Percentiles rank a stretch among this genome's conserved stretches.
Conservation (phyloP, 768 basidiomycete species). For the Tulasnella sp. region DNA sequence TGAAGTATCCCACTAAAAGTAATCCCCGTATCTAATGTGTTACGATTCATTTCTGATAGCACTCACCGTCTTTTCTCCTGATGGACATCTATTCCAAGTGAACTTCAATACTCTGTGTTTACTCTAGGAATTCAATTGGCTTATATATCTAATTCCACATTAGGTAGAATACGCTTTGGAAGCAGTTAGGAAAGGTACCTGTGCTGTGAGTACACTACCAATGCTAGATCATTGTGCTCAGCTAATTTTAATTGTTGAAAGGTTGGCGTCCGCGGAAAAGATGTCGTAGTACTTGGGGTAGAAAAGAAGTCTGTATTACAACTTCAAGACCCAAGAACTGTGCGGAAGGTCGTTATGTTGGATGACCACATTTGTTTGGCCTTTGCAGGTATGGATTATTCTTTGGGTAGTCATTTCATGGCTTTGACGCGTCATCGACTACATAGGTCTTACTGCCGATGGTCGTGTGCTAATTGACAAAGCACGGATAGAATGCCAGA, state of each 20-base stretch:
- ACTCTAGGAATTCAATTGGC: constrained; percentile 12
- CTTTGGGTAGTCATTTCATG: not conserved
- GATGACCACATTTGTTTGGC: constrained; percentile 96
- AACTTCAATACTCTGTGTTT: constrained; percentile 19
- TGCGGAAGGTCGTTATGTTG: constrained; percentile 94
- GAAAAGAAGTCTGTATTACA: constrained; percentile 98
- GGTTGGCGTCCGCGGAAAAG: constrained; percentile 92
- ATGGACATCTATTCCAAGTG: constrained; percentile 97
- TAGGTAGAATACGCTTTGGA: constrained; percentile 99
- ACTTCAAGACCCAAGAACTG: constrained; percentile 94
- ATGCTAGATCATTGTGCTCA: not conserved
- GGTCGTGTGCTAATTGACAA: constrained; percentile 97
- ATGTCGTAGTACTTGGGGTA: constrained; percentile 91
- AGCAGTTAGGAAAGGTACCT: constrained; percentile 93
- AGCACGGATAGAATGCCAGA: constrained; percentile 95
- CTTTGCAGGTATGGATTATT: constrained; percentile 60
- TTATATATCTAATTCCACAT: constrained; percentile 11
- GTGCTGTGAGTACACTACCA: constrained; percentile 51
- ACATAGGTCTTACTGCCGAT: constrained; percentile 84
- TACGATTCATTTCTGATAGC: constrained; percentile 35
- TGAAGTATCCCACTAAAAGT: constrained; percentile 7
- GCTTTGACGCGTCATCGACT: not conserved
- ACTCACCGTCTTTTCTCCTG: constrained; percentile 95
- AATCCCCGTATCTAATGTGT: constrained; percentile 1
- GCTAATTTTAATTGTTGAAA: constrained; percentile 24